Percentiles rank a stretch among this genome's conserved stretches.
These are phyloP conservation scores for Fonsecaea pugnacius DNA, from an alignment of 2,329 filamentous ascomycete species.

Conservation along the genomic window DNA sequence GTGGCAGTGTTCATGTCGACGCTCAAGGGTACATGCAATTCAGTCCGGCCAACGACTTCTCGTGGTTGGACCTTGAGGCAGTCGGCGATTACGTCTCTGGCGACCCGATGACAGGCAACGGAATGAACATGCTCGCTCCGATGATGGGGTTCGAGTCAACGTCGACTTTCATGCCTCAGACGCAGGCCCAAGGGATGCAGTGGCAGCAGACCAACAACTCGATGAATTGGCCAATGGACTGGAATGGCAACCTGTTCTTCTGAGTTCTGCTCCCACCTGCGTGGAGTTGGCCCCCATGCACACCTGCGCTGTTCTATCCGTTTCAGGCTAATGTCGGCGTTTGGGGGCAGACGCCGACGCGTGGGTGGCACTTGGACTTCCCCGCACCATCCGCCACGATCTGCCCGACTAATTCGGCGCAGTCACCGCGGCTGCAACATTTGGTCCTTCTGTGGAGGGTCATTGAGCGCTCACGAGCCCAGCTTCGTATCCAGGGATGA, in stretches of 20 bases:
- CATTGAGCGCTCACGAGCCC: neutral
- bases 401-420: conserved; percentile 12
- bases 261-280: conserved; percentile 22
- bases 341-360: conserved; percentile 23
- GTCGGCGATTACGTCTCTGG: conserved; percentile 62
- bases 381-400: conserved; percentile 16
- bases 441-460: neutral
- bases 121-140: conserved; percentile 28
- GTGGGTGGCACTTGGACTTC: conserved; percentile 10
- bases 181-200: conserved; percentile 28
- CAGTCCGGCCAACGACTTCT: conserved; percentile 61
- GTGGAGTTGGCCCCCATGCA: conserved; percentile 1
- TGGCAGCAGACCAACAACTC: conserved; percentile 44
- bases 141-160: conserved; percentile 31
- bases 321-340: conserved; percentile 22
- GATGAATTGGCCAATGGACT: conserved; percentile 47
- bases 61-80: conserved; percentile 65
- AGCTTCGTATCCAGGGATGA: neutral
- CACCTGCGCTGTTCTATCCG: conserved; percentile 19
- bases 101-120: conserved; percentile 41
- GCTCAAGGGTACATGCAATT: conserved; percentile 45
- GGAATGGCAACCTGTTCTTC: conserved; percentile 40
- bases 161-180: conserved; percentile 26
- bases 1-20: conserved; percentile 35
- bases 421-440: conserved; percentile 19